Conservation (phyloP, 2,329 filamentous ascomycete species). For the Teratosphaeria gauchensis region DNA sequence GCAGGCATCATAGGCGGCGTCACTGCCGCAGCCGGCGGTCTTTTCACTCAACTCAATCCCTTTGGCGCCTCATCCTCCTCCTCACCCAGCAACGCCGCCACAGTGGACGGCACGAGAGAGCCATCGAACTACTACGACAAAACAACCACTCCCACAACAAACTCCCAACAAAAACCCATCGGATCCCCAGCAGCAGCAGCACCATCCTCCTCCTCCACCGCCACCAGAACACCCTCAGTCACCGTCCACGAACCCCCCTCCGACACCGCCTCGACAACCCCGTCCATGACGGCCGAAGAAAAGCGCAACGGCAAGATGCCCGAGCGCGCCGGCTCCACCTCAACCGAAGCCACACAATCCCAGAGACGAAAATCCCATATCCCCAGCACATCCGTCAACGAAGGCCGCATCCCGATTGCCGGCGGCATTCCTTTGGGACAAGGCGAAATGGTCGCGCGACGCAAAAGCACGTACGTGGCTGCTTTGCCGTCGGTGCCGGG, state of each 20-base stretch:
- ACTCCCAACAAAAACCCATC: background rate
- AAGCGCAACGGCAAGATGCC: background rate
- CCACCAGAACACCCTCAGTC: background rate
- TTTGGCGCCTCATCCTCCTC: background rate
- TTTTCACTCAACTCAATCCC: background rate
- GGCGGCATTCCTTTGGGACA: background rate
- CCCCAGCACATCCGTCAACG: background rate
- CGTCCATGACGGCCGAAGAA: background rate
- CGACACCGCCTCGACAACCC: background rate
- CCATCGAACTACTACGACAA: background rate
- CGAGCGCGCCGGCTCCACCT: background rate
- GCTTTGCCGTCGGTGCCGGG: background rate
- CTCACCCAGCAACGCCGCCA: background rate
- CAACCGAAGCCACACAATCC: background rate
- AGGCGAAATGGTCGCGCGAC: background rate
- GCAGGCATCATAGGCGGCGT: background rate
- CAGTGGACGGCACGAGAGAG: background rate
- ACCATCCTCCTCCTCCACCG: too few relatives aligned
- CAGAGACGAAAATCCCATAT: background rate
- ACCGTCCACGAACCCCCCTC: background rate
- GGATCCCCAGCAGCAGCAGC: background rate
- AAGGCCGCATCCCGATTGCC: background rate
- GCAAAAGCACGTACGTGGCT: background rate
- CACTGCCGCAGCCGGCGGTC: background rate
- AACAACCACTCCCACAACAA: background rate